Evolutionary conservation across 768 basidiomycete genomes (phyloP), one percentile per base, ranked within the genome.

Genomic region (Xerocomus potaroensis): DNA sequence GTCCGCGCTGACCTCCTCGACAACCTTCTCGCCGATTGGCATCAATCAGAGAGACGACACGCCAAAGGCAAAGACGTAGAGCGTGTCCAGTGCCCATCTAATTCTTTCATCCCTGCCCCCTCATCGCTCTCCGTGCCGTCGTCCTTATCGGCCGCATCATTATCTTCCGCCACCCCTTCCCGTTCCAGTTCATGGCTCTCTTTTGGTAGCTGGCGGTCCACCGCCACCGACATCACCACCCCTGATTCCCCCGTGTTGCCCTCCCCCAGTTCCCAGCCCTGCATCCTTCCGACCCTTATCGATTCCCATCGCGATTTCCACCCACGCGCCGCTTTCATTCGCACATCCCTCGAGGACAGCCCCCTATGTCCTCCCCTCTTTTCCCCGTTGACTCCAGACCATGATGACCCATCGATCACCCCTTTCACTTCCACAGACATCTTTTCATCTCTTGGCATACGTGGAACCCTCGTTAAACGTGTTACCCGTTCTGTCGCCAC

Each of bases 11-110:
- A 73, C 41, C 63, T 80, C 7, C 58, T 80, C 42, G 69, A 74
- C 30, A 64, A 58, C 5, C 63, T 80, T 15, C 67, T 80, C 38
- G 70, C 73, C 19, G 68, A 74, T 45, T 71, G 68, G 64, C 70
- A 68, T 35, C 64, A 71, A 8, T 69, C 63, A 5, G 72, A 73
- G 45, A 63, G 69, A 42, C 50, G 62, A 10, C 57, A 63, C 59
- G 55, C 59, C 54, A 61, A 77, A 65, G 65, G 73, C 51, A 64
- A 75, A 62, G 65, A 67, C 32, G 66, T 69, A 9, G 72, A 71
- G 6, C 69, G 66, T 8, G 41, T 41, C 24, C 54, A 45, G 10
- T 56, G 56, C n/a, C 18, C 47, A 2, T 29, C n/a, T n/a, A n/a
- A 27, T 45, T 4, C 54, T 45, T 18, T 47, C 56, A n/a, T 31